These are phyloP conservation scores for Rhodotorula kratochvilovae DNA, from an alignment of 768 basidiomycete genomes.

Conservation along the genomic window DNA sequence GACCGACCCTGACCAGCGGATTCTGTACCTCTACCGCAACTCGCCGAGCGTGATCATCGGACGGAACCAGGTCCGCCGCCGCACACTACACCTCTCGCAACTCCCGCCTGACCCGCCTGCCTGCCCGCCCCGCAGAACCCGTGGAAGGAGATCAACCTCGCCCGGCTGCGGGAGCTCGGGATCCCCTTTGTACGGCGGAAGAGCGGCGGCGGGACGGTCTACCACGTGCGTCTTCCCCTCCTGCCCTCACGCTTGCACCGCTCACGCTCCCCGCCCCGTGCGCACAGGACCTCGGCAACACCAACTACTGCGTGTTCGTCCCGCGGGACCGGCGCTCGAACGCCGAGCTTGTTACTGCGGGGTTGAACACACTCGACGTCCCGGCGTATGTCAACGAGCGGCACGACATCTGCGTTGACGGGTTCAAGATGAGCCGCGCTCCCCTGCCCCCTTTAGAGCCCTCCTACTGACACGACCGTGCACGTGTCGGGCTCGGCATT, in stretches of 20 bases:
- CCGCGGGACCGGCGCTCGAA: constrained; percentile 75
- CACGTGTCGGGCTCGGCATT: constrained; percentile 97
- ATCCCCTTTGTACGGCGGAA: constrained; percentile 76
- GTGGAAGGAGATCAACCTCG: constrained; percentile 91
- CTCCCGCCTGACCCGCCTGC: neutral
- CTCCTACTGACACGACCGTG: neutral
- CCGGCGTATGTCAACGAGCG: constrained; percentile 73
- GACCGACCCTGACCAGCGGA: constrained; percentile 60
- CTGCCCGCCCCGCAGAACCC: constrained; percentile 60
- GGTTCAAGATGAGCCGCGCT: constrained; percentile 73
- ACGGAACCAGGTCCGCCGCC: constrained; percentile 65
- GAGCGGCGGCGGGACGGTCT: constrained; percentile 93
- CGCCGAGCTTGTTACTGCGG: constrained; percentile 68
- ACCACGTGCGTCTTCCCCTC: constrained; percentile 64
- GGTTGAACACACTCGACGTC: constrained; percentile 70
- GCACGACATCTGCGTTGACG: constrained; percentile 81
- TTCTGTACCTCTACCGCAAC: constrained; percentile 83
- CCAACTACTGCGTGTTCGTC: constrained; percentile 91
- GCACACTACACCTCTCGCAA: neutral
- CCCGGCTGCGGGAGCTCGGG: constrained; percentile 53
- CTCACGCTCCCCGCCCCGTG: neutral
- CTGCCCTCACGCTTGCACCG: neutral
- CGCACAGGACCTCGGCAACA: constrained; percentile 85
- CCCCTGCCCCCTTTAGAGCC: constrained; percentile 16
- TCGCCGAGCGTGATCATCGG: constrained; percentile 86